A percentile compares a stretch with the other conserved stretches of the same genome.
Evolutionary conservation across 2,329 filamentous ascomycete genomes (phyloP).

Genomic region (Trichoderma sp.): DNA sequence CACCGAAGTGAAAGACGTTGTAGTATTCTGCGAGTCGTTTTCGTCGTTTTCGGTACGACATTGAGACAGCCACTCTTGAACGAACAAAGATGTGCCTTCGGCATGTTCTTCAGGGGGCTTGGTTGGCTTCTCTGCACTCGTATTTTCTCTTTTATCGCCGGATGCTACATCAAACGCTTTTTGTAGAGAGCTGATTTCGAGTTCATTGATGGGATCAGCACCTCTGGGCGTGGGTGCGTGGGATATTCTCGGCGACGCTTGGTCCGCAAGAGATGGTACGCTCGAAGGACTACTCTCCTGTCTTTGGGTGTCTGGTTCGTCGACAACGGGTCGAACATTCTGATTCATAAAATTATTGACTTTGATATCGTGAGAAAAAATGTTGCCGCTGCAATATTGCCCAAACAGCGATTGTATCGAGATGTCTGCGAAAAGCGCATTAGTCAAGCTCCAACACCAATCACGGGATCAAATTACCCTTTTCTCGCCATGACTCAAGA

Average conservation of each 20-base stretch:
- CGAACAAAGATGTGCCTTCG: neutral
- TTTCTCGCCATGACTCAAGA: slow-evolving; percentile 61
- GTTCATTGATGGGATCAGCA: neutral
- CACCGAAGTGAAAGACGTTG: slow-evolving; percentile 29
- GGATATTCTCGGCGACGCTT: neutral
- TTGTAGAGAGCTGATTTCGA: neutral
- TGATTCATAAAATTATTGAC: slow-evolving; percentile 50
- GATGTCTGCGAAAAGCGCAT: slow-evolving; percentile 43
- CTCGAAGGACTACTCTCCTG: neutral
- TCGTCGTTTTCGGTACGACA: slow-evolving; percentile 23
- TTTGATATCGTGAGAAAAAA: slow-evolving; percentile 67
- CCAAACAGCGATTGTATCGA: slow-evolving; percentile 75
- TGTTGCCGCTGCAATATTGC: slow-evolving; percentile 61
- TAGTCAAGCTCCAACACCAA: neutral
- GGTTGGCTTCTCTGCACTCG: neutral
- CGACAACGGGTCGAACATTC: neutral
- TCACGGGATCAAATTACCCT: slow-evolving; percentile 41
- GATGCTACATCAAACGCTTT: neutral
- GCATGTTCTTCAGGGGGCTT: neutral
- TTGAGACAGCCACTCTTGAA: slow-evolving; percentile 34
- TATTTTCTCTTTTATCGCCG: too few relatives aligned
- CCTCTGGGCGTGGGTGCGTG: neutral
- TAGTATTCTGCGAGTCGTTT: slow-evolving; percentile 26
- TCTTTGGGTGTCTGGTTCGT: slow-evolving; percentile 1
- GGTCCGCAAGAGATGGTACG: neutral